Evolutionary conservation across 2,329 filamentous ascomycete species (phyloP), one percentile per base, ranked within the genome.

Genomic region (Hypoxylon sp.): DNA sequence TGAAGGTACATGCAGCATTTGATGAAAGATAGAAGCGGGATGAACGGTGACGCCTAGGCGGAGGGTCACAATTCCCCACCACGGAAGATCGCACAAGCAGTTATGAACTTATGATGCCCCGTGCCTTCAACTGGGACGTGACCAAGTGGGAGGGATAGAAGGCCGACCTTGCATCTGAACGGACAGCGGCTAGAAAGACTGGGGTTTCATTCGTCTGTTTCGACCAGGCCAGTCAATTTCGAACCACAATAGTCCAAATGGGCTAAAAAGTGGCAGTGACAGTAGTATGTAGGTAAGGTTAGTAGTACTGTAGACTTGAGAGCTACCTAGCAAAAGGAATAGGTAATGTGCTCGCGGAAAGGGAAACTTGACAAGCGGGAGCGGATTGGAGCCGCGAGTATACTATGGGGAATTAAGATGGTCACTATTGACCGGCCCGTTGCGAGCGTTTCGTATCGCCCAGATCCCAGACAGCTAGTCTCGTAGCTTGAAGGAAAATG

Each of bases 171-270:
- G 74, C 75, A 78, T 77, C 75, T 73, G 77, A 74, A 74, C 72
- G 72, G 73, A 75, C 74, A 80, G 79, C 80, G 80, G 80, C 77
- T 80, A 80, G 73, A 53, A 73, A 68, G 77, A 79, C 77, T 68
- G 76, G 77, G 78, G 76, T 81, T 76, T 81, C 77, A 80, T 81
- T 81, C 79, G 80, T 73, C 72, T 75, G 68, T 75, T 63, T 67
- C 70, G 69, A 72, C 67, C 66, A 65, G 68, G 65, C 68, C 65
- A 64, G 72, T 72, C 70, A 68, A 68, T 71, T 70, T 72, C 63
- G 72, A 71, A 69, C 71, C 73, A 75, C 74, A 74, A 62, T 67
- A 72, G 56, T 66, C 62, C 60, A 69, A 65, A 66, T 60, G 66
- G 63, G 70, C 61, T 65, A 69, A 70, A 70, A 64, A 67, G 62